phyloP scores from a whole-genome alignment of 768 basidiomycete species.

The Agrocybe praecox region DNA sequence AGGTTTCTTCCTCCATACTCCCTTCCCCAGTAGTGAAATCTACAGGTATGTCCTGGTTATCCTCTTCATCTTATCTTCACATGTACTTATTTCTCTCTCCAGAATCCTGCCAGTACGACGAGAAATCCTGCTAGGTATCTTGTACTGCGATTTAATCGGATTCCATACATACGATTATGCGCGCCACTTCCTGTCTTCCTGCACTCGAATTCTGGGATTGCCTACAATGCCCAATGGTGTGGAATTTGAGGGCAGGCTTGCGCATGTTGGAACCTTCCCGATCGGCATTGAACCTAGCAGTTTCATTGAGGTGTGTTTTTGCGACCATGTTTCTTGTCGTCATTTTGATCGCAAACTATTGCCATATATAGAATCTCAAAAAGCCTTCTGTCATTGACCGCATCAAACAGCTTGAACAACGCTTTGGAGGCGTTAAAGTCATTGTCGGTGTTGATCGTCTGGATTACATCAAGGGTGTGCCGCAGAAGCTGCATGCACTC shows the following conservation, averaged over 20 bases:
- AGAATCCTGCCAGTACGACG: constrained; percentile 96
- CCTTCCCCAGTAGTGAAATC: constrained; percentile 97
- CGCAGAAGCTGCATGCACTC: constrained; percentile 95
- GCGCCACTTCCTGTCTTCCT: constrained; percentile 97
- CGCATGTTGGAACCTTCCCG: constrained; percentile 98
- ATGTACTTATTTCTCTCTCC: constrained; percentile 7
- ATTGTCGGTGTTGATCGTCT: constrained; percentile 98
- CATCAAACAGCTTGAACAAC: constrained; percentile 79
- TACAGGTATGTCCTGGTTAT: constrained; percentile 68
- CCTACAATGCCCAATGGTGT: constrained; percentile 99
- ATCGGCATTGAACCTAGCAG: constrained; percentile 97
- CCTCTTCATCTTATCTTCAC: constrained; percentile 1
- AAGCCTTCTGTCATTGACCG: constrained; percentile 82
- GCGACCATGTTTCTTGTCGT: neutral
- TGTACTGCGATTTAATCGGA: constrained; percentile 96
- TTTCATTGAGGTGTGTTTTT: constrained; percentile 71
- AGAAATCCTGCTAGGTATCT: constrained; percentile 94
- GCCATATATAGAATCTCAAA: constrained; percentile 64
- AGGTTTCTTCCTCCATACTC: constrained; percentile 98
- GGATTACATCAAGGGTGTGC: constrained; percentile 99
- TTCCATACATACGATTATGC: constrained; percentile 99
- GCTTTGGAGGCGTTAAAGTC: constrained; percentile 93
- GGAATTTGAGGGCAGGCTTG: constrained; percentile 92
- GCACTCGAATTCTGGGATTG: constrained; percentile 92
- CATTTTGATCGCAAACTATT: neutral